Conservation (phyloP, 495 filamentous ascomycete genomes). For the Corynascus novoguineensis region DNA sequence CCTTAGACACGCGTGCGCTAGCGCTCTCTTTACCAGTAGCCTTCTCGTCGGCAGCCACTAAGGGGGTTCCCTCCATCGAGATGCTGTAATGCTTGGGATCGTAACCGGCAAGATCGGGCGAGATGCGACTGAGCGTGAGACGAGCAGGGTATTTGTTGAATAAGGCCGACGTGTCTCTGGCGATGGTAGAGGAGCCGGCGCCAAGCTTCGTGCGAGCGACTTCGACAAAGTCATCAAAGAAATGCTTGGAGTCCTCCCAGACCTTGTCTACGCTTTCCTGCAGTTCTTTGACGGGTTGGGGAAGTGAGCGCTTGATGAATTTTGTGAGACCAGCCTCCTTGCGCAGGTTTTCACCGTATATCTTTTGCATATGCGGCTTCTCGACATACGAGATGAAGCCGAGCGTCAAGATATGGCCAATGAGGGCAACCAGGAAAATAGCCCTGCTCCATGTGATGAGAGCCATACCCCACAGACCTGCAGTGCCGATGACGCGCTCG, state of each 20-base stretch:
- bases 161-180: slow-evolving; percentile 78
- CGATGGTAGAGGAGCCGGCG: slow-evolving; percentile 77
- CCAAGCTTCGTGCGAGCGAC: slow-evolving; percentile 81
- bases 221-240: slow-evolving; percentile 87
- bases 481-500: slow-evolving; percentile 86
- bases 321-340: slow-evolving; percentile 85
- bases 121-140: slow-evolving; percentile 75
- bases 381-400: slow-evolving; percentile 91
- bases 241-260: slow-evolving; percentile 74
- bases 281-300: slow-evolving; percentile 64
- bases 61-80: slow-evolving; percentile 61
- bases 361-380: slow-evolving; percentile 96
- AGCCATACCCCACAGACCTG: slow-evolving; percentile 93
- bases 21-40: slow-evolving; percentile 45
- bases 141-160: slow-evolving; percentile 89
- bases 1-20: slow-evolving; percentile 39
- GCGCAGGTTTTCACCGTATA: slow-evolving; percentile 80
- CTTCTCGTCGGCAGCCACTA: slow-evolving; percentile 47
- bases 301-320: slow-evolving; percentile 82
- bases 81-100: slow-evolving; percentile 79
- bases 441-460: slow-evolving; percentile 82
- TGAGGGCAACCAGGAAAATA: slow-evolving; percentile 75
- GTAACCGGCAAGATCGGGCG: slow-evolving; percentile 76
- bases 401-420: slow-evolving; percentile 79
- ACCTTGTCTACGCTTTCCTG: slow-evolving; percentile 84